phyloP scores from a whole-genome alignment of 768 basidiomycete genomes.

The Mycena galericulata region DNA sequence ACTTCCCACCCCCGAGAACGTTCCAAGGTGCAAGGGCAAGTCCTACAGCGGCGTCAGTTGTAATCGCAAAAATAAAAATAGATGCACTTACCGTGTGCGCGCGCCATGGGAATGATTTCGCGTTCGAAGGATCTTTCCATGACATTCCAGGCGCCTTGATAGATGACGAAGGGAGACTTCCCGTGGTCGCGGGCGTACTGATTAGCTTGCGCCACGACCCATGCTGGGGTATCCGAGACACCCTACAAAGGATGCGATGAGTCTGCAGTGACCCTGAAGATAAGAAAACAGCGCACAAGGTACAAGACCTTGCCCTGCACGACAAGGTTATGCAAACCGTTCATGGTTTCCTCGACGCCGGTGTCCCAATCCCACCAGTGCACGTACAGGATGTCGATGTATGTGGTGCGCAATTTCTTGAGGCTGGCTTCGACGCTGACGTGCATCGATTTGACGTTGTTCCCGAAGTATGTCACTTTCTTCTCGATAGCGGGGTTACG shows the following conservation, averaged over 20 bases:
- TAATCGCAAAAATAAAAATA: neutral
- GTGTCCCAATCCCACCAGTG: constrained; percentile 61
- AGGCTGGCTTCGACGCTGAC: constrained; percentile 6
- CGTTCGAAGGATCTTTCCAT: constrained; percentile 56
- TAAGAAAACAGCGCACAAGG: constrained; percentile 31
- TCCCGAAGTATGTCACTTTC: constrained; percentile 58
- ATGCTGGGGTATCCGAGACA: constrained; percentile 50
- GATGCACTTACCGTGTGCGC: constrained; percentile 6
- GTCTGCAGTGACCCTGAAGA: neutral
- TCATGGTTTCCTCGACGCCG: constrained; percentile 58
- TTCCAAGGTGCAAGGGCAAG: constrained; percentile 15
- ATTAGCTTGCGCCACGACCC: constrained; percentile 55
- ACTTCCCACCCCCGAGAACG: neutral
- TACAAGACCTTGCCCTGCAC: constrained; percentile 58
- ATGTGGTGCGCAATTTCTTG: constrained; percentile 61
- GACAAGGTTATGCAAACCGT: constrained; percentile 56
- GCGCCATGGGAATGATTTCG: constrained; percentile 55
- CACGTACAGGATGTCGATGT: constrained; percentile 67
- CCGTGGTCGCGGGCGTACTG: constrained; percentile 56
- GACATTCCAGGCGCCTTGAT: constrained; percentile 54
- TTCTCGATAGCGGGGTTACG: constrained; percentile 40
- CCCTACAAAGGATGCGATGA: constrained; percentile 27
- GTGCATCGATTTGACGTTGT: constrained; percentile 53
- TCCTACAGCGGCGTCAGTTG: constrained; percentile 17
- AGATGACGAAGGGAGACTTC: constrained; percentile 58